Percentiles rank a stretch among this genome's conserved stretches.
Evolutionary conservation across 371 early-diverging fungal species (phyloP).

Genomic region (Phascolomyces articulosus): DNA sequence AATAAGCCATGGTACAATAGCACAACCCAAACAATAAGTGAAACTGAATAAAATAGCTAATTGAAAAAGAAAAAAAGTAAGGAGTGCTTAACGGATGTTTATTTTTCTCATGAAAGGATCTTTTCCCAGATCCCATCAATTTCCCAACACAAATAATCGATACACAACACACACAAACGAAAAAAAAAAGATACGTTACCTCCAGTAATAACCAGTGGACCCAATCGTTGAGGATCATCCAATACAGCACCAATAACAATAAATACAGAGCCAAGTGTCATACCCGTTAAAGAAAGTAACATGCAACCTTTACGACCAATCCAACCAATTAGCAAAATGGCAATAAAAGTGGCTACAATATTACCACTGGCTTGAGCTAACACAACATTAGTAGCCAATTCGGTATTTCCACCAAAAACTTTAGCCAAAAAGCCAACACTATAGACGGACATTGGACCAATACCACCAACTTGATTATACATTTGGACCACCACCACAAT

Average conservation of each 20-base stretch:
- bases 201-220: slow-evolving; percentile 38
- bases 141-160: too few species aligned
- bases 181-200: neutral
- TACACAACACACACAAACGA: too few species aligned
- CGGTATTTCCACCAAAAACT: slow-evolving; percentile 29
- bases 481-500: slow-evolving; percentile 48
- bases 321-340: slow-evolving; percentile 35
- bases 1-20: slow-evolving; percentile 53
- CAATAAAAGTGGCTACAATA: slow-evolving; percentile 37
- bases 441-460: slow-evolving; percentile 46
- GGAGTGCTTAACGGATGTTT: too few species aligned
- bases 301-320: slow-evolving; percentile 50
- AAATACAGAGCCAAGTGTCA: slow-evolving; percentile 35
- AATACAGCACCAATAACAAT: slow-evolving; percentile 38
- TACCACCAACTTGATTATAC: slow-evolving; percentile 52
- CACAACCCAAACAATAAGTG: slow-evolving; percentile 49
- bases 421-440: slow-evolving; percentile 41
- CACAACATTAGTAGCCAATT: slow-evolving; percentile 37
- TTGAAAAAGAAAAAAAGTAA: neutral
- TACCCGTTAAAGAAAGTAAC: slow-evolving; percentile 42
- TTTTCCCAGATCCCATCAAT: too few species aligned
- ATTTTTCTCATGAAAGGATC: too few species aligned
- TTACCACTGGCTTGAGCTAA: slow-evolving; percentile 44
- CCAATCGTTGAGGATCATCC: slow-evolving; percentile 12
- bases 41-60: slow-evolving; percentile 36